These are phyloP conservation scores for Lachancea sp. DNA, from an alignment of 805 yeast genomes.

Conservation along the genomic window DNA sequence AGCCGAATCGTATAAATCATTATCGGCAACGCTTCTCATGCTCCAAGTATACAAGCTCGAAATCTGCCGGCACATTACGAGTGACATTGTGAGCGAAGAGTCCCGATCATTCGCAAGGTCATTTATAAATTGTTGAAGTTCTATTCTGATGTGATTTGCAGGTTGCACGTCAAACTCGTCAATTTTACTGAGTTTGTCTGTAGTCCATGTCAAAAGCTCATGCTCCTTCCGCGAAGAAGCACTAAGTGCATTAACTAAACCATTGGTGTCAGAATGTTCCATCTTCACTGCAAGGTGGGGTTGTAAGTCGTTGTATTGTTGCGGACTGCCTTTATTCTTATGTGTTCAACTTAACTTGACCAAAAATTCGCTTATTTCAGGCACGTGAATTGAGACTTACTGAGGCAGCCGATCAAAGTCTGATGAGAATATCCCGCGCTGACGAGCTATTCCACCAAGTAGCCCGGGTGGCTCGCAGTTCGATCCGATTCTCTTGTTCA, in stretches of 20 bases:
- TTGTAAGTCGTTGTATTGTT: too few species aligned
- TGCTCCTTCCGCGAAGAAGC: constrained; percentile 17
- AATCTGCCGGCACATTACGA: constrained; percentile 1
- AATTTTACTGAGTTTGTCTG: not conserved
- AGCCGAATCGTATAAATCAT: constrained; percentile 26
- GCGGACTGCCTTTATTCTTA: too few species aligned
- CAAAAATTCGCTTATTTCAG: too few species aligned
- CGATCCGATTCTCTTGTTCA: too few species aligned
- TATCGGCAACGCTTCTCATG: not conserved
- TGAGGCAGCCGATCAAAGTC: too few species aligned
- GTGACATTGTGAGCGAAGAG: not conserved
- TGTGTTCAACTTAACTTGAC: too few species aligned
- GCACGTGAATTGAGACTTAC: too few species aligned
- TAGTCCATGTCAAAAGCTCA: constrained; percentile 15
- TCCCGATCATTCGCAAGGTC: not conserved
- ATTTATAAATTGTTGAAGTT: not conserved
- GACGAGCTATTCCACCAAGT: too few species aligned
- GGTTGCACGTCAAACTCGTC: not conserved
- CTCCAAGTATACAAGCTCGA: constrained; percentile 20
- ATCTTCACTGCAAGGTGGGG: too few species aligned
- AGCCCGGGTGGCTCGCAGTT: too few species aligned
- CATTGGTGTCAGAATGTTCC: not conserved
- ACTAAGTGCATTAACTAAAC: not conserved
- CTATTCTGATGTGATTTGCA: not conserved
- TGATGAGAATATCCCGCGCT: too few species aligned